A percentile compares a stretch with the other conserved stretches of the same genome.
Conservation (phyloP, 176 grass and related monocot species). For the Rhipidocladum racemiflorum region DNA sequence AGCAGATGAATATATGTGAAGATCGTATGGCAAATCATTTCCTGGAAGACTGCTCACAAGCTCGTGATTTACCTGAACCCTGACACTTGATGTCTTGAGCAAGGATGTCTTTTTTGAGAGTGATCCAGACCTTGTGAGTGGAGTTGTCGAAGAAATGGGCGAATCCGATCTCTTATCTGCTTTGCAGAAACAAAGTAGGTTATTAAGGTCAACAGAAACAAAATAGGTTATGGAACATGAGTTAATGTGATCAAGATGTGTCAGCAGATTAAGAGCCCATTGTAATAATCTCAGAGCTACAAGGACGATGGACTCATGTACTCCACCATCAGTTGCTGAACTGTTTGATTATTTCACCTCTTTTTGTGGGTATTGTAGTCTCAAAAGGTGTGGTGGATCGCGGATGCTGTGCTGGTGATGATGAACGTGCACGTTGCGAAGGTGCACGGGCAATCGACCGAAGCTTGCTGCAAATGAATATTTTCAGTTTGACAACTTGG, state of each 20-base stretch:
- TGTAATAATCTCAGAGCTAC: background rate
- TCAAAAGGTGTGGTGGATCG: constrained; percentile 31
- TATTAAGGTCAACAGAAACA: background rate
- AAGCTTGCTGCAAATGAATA: constrained; percentile 56
- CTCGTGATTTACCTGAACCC: constrained; percentile 62
- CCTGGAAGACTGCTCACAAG: background rate
- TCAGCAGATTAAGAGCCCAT: background rate
- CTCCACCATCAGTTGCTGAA: background rate
- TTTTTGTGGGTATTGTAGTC: constrained; percentile 21
- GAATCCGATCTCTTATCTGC: constrained; percentile 67
- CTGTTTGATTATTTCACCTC: constrained; percentile 25
- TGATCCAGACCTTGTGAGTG: constrained; percentile 57
- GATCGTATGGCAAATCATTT: background rate
- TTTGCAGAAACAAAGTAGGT: background rate
- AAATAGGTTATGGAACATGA: background rate
- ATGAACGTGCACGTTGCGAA: constrained; percentile 63
- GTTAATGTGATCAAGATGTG: background rate
- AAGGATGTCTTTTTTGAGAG: constrained; percentile 63
- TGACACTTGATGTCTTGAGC: constrained; percentile 72
- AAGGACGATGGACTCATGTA: background rate
- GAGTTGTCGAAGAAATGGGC: constrained; percentile 30
- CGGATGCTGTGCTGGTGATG: constrained; percentile 49
- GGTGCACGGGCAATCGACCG: constrained; percentile 46
- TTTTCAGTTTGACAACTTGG: background rate
- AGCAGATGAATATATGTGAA: constrained; percentile 5